These are phyloP conservation scores for Blastocystis sp. DNA, from an alignment of 352 stramenopile species.

Conservation along the genomic window DNA sequence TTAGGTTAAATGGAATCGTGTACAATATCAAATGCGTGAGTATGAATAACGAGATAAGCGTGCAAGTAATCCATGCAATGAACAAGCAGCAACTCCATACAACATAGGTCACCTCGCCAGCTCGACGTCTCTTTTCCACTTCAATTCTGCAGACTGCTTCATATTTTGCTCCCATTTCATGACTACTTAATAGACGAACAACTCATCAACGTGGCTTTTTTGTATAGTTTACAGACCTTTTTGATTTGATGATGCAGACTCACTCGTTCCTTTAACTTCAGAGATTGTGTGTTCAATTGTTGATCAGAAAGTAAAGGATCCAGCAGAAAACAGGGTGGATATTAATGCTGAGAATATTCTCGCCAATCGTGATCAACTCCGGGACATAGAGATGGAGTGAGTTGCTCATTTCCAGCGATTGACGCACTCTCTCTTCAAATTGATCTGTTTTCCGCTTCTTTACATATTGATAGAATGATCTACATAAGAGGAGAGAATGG, in stretches of 20 bases:
- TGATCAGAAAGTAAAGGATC: background rate
- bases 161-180: background rate
- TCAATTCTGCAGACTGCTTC: background rate
- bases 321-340: background rate
- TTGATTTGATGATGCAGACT: background rate
- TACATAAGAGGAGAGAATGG: background rate
- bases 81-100: background rate
- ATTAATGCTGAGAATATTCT: background rate
- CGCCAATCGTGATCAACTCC: background rate
- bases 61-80: background rate
- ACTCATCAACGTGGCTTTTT: background rate
- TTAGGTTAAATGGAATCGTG: background rate
- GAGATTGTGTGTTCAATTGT: background rate
- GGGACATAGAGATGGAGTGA: background rate
- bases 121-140: background rate
- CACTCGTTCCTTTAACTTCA: background rate
- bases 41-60: background rate
- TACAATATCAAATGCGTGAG: background rate
- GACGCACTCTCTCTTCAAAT: background rate
- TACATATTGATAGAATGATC: background rate
- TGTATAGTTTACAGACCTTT: background rate
- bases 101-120: background rate
- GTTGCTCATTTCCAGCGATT: background rate
- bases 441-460: background rate
- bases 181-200: background rate